These are phyloP conservation scores for Suillus subluteus DNA, from an alignment of 768 basidiomycete species.

Conservation along the genomic window DNA sequence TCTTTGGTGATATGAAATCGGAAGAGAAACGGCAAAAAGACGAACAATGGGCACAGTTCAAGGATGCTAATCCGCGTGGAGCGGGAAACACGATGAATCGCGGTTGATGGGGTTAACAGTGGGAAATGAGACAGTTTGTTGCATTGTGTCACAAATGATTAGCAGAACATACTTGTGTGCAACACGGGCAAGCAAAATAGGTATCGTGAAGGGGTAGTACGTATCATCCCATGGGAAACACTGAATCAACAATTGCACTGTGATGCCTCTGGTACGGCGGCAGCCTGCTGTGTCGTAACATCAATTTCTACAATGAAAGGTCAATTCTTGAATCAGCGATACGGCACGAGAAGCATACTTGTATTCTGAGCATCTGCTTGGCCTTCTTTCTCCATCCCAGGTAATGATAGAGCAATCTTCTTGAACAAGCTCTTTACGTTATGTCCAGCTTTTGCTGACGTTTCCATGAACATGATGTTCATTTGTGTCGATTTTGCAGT, in stretches of 20 bases:
- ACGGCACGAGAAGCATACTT: slow-evolving; percentile 36
- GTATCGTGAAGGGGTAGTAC: slow-evolving; percentile 20
- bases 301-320: slow-evolving; percentile 73
- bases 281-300: slow-evolving; percentile 71
- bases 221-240: slow-evolving; percentile 10
- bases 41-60: slow-evolving; percentile 90
- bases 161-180: slow-evolving; percentile 24
- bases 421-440: slow-evolving; percentile 99
- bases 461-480: slow-evolving; percentile 99
- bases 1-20: slow-evolving; percentile 62
- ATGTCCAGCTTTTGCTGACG: slow-evolving; percentile 98
- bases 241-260: slow-evolving; percentile 73
- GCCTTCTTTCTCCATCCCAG: slow-evolving; percentile 89
- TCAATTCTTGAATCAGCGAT: slow-evolving; percentile 13
- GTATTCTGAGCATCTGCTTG: slow-evolving; percentile 59
- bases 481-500: slow-evolving; percentile 89
- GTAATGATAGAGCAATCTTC: slow-evolving; percentile 98
- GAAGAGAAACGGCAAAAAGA: slow-evolving; percentile 85
- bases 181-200: slow-evolving; percentile 24
- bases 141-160: slow-evolving; percentile 5
- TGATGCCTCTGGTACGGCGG: slow-evolving; percentile 84
- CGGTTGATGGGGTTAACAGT: slow-evolving; percentile 51
- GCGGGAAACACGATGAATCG: slow-evolving; percentile 98
- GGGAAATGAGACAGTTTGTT: slow-evolving; percentile 8
- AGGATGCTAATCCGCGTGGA: slow-evolving; percentile 83